Evolutionary conservation across 129 eudicot genomes (phyloP).

Genomic region (Pittosporum tobira): DNA sequence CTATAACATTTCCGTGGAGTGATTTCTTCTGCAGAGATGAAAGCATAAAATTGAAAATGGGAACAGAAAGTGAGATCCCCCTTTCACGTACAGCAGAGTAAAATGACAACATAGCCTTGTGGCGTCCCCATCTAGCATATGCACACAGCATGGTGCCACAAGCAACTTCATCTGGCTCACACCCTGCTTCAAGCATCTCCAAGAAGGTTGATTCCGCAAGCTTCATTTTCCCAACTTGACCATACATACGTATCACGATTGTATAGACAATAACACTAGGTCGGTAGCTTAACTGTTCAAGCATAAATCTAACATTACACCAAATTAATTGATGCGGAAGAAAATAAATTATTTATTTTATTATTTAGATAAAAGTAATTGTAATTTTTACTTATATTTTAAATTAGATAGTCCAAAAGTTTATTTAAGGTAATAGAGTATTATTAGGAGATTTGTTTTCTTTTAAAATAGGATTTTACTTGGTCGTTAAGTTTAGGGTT

Average conservation of each 20-base stretch:
- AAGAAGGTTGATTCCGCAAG: constrained; percentile 82
- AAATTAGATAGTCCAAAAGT: not conserved
- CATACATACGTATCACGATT: constrained; percentile 74
- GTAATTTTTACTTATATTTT: too few species aligned
- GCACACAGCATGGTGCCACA: constrained; percentile 95
- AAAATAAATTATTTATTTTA: too few species aligned
- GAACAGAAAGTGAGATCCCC: constrained; percentile 43
- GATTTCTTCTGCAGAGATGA: constrained; percentile 93
- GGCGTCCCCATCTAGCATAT: constrained; percentile 95
- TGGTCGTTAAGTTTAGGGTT: too few species aligned
- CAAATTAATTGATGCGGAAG: constrained; percentile 29
- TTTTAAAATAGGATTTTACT: too few species aligned
- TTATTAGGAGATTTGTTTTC: too few species aligned
- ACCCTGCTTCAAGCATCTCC: constrained; percentile 96
- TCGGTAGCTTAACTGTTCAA: constrained; percentile 79
- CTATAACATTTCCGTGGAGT: constrained; percentile 49
- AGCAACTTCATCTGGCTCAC: constrained; percentile 98
- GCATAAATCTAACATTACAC: constrained; percentile 60
- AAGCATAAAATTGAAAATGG: constrained; percentile 90
- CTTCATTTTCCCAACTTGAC: constrained; percentile 87
- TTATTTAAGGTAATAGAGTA: too few species aligned
- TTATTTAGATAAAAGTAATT: too few species aligned
- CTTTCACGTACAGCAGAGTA: constrained; percentile 74
- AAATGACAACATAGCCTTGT: constrained; percentile 83
- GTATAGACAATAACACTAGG: constrained; percentile 89